Evolutionary conservation across 768 basidiomycete genomes (phyloP).

Genomic region (Suillus tomentosus): DNA sequence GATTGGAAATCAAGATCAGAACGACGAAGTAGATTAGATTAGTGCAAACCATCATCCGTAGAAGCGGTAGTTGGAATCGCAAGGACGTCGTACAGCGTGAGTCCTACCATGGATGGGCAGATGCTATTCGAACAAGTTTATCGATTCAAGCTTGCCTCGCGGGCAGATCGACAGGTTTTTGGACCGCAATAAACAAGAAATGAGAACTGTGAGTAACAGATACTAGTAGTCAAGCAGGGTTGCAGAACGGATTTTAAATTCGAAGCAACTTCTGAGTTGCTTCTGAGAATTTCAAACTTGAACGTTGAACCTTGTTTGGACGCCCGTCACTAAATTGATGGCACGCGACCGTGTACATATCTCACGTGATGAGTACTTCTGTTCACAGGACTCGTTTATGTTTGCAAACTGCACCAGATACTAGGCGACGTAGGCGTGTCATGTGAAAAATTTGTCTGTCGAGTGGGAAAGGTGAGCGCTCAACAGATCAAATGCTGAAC

Average conservation of each 20-base stretch:
- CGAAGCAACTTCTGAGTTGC: neutral
- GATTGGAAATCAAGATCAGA: conserved; percentile 7
- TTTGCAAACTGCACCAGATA: neutral
- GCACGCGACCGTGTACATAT: neutral
- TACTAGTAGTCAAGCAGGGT: neutral
- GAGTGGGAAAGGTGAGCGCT: neutral
- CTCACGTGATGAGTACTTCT: neutral
- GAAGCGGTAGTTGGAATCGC: conserved; percentile 46
- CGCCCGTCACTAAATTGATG: neutral
- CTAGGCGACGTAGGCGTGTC: neutral
- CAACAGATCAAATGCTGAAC: neutral
- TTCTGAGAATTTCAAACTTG: neutral
- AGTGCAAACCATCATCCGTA: conserved; percentile 51
- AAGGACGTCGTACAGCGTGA: conserved; percentile 46
- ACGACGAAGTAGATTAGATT: neutral
- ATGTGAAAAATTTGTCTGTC: neutral
- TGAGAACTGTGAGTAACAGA: neutral
- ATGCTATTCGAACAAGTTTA: neutral
- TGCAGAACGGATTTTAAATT: neutral
- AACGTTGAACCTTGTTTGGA: neutral
- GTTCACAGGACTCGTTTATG: neutral
- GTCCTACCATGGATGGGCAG: conserved; percentile 31
- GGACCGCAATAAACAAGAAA: neutral
- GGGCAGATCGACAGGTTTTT: conserved; percentile 2
- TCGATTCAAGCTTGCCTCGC: conserved; percentile 6